Evolutionary conservation across 2,329 filamentous ascomycete species (phyloP), one percentile per base, ranked within the genome.

Genomic region (Fusarium illudens): DNA sequence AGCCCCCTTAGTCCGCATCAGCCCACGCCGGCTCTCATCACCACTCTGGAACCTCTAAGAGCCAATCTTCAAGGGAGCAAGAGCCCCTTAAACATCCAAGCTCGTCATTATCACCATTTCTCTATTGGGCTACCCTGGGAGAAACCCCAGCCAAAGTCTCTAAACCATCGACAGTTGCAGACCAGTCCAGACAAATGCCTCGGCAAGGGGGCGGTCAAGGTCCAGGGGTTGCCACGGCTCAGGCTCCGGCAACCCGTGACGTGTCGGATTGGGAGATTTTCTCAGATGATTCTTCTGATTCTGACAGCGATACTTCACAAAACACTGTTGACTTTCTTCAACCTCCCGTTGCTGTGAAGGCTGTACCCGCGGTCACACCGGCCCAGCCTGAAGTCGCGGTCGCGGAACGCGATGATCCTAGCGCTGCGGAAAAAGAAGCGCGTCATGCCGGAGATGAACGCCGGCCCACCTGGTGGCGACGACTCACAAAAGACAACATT

Each of bases 181-280:
- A 19, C 12, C 29, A 30, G 15, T 27, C 29, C 54, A 33, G 20
- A 20, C 20, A 57, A 17, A 57, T 57, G 54, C 19, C 39, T 57
- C 37, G 17, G 42, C 37, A 36, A 36, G 27, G 13, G 29, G 10
- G 36, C 29, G 53, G 34, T 34, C 39, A 37, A 49, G 54, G 54
- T 37, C 49, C 49, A 27, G 20, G 32, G 49, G 42, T 49, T 48
- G 54, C 54, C 29, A 29, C 34, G 30, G 48, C 57, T 6, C 29
- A 53, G 52, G 13, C 52, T 46, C 57, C 48, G 29, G 39, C 15
- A 11, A 37, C 11, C 30, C 54, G 42, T 37, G 57, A 59, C 22
- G 57, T 59, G 36, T 59, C 57, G 49, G 57, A 59, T 30, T 59
- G 57, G 57, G 57, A 59, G 48, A 20, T 59, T 19, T 59, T 59